Base-by-base conservation (phyloP, 2,329 filamentous ascomycete genomes). In the Dothidotthia symphoricarpi region DNA sequence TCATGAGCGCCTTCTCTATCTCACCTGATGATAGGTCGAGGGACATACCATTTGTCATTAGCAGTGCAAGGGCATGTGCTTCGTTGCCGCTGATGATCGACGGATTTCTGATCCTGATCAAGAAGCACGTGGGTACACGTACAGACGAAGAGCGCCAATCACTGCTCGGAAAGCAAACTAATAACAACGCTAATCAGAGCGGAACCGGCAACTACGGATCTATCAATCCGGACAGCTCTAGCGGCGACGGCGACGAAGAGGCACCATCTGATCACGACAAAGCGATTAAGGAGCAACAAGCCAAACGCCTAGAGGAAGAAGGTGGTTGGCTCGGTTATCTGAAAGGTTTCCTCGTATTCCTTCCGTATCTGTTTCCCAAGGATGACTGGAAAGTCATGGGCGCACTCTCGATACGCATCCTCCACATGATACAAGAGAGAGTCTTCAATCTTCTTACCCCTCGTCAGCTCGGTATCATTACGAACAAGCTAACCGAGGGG, bases 351-450 rank as follows among this genome's bases (percentile, higher is more conserved):
- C 72, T 70, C 50, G 62, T 91, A 24, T 84, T 95, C 61, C 71
- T 90, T 17, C 87, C 86, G 0, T 86, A 88, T 57, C 72, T 95
- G 14, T 90, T 86, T 80, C 88, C 89, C 1, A 76, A 80, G 34
- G 76, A 82, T 28, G 78, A 85, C 54, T 75, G 73, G 36, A 64
- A 69, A 11, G 75, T 93, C 13, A 86, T 93, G 60, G 62, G 85
- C 13, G 82, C 82, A 36, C 78, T 86, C 14, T 69, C 77, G 9
- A 72, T 86, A 3, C 82, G 93, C 29, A 76, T 77, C 0, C 28
- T 86, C 1, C 85, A 85, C 50, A 72, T 93, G 15, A 63, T 89
- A n/a, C 70, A 75, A 34, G 78, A 82, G 38, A 88, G 90, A 48
- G 78, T 78, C 4, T 71, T 94, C 33, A 87, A 89, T 52, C 72